These are phyloP conservation scores for Stagonosporopsis tanaceti DNA, from an alignment of 2,329 filamentous ascomycete species.

Conservation along the genomic window DNA sequence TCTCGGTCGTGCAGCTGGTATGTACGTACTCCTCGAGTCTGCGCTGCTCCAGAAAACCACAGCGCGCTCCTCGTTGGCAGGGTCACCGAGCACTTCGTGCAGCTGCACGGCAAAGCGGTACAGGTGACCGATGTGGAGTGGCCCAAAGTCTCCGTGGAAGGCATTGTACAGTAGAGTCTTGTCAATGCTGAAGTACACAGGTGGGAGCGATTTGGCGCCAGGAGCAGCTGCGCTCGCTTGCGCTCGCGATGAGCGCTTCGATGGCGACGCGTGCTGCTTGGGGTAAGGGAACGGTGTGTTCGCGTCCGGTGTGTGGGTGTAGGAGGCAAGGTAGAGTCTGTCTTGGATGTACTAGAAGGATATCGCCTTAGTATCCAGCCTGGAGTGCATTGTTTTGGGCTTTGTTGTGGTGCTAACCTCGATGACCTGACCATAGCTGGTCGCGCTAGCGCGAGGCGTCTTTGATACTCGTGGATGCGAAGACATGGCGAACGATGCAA, in stretches of 20 bases:
- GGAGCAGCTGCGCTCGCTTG: constrained; percentile 64
- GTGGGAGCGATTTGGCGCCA: constrained; percentile 65
- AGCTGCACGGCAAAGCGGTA: constrained; percentile 97
- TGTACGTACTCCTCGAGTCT: constrained; percentile 81
- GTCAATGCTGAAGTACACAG: constrained; percentile 96
- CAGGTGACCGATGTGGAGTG: constrained; percentile 94
- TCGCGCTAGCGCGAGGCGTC: constrained; percentile 45
- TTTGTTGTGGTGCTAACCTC: constrained; percentile 76
- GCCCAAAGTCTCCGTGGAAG: constrained; percentile 98
- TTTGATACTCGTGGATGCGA: constrained; percentile 37
- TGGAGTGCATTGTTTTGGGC: constrained; percentile 33
- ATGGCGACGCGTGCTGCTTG: constrained; percentile 70
- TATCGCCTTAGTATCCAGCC: constrained; percentile 23
- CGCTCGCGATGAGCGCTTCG: constrained; percentile 75
- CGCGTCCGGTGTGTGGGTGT: constrained; percentile 79
- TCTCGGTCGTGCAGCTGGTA: background rate
- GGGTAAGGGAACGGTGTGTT: constrained; percentile 89
- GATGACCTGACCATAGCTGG: constrained; percentile 84
- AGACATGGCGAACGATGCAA: constrained; percentile 28
- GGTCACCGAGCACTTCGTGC: constrained; percentile 91
- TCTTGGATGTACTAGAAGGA: constrained; percentile 63
- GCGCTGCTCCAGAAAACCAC: constrained; percentile 97
- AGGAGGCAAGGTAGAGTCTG: constrained; percentile 93
- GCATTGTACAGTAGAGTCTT: constrained; percentile 94
- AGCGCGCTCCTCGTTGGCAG: constrained; percentile 85